These are phyloP conservation scores for Manihot esculenta DNA, from an alignment of 441 rosid species.

Conservation along the genomic window DNA sequence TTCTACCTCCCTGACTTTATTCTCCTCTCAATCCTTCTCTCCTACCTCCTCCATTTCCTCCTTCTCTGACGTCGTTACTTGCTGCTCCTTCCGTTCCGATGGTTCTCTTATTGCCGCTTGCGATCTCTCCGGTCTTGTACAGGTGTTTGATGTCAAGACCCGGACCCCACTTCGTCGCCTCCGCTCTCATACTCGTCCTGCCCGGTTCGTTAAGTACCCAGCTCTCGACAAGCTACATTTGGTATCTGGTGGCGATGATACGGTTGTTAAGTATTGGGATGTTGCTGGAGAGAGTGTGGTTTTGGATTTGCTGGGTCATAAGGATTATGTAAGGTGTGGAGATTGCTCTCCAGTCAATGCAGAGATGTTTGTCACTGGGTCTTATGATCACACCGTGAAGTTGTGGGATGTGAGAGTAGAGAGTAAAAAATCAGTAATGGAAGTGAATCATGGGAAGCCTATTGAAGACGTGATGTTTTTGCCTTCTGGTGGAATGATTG, in stretches of 20 bases:
- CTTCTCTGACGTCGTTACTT: constrained; percentile 44
- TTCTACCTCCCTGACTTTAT: constrained; percentile 67
- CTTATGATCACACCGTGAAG: constrained; percentile 88
- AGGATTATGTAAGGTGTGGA: constrained; percentile 86
- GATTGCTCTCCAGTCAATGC: constrained; percentile 73
- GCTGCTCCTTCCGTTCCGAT: constrained; percentile 56
- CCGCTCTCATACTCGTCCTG: constrained; percentile 72
- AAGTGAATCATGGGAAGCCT: constrained; percentile 76
- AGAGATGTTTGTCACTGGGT: constrained; percentile 74
- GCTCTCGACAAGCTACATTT: constrained; percentile 75
- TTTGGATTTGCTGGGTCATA: constrained; percentile 67
- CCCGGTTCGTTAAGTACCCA: constrained; percentile 76
- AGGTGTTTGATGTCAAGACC: constrained; percentile 66
- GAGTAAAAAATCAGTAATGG: constrained; percentile 46
- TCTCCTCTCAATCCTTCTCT: constrained; percentile 48
- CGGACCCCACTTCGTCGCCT: constrained; percentile 83
- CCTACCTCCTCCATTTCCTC: constrained; percentile 43
- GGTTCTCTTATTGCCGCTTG: constrained; percentile 83
- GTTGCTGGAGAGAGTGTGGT: constrained; percentile 67
- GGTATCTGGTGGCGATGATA: constrained; percentile 89
- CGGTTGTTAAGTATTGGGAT: constrained; percentile 89
- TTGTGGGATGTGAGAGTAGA: constrained; percentile 87
- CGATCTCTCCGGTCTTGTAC: constrained; percentile 72
- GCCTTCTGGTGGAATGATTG: constrained; percentile 84
- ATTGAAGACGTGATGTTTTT: constrained; percentile 86